phyloP scores from a whole-genome alignment of 2,329 filamentous ascomycete genomes.

The Nannizziopsis barbatae region DNA sequence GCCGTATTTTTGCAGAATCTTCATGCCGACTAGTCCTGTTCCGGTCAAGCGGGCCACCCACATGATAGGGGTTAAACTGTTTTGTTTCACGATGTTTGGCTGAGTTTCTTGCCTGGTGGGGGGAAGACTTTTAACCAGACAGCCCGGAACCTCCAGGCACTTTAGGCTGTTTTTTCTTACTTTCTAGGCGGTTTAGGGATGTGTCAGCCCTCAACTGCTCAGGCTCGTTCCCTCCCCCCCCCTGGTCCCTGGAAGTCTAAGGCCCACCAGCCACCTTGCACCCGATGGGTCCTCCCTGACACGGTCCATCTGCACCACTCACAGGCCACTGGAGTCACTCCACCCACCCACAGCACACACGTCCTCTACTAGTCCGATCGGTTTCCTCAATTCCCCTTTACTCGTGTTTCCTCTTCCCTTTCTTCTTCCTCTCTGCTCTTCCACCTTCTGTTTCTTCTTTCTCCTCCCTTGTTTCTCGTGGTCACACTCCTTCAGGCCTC shows the following conservation, averaged over 20 bases:
- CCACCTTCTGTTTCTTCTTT: constrained; percentile 17
- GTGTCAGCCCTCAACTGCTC: no score
- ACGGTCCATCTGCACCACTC: no score
- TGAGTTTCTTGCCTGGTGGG: not conserved
- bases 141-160: no score
- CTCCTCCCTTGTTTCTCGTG: constrained; percentile 19
- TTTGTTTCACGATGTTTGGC: constrained; percentile 10
- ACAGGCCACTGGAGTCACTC: no score
- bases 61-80: not conserved
- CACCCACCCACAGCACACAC: not conserved
- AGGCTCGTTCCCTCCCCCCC: no score
- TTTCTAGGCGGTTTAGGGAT: no score
- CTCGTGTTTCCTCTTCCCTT: constrained; percentile 9
- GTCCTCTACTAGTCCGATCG: not conserved
- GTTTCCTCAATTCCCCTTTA: constrained; percentile 3
- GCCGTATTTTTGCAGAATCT: not conserved
- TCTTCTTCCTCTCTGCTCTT: constrained; percentile 10
- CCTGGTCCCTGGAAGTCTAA: no score
- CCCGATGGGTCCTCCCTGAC: no score
- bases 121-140: no score
- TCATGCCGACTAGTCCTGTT: not conserved
- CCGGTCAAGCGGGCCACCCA: not conserved
- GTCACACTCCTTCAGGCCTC: constrained; percentile 16
- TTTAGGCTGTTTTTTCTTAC: no score
- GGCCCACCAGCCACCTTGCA: no score